Evolutionary conservation across 106 monocot species (phyloP), one percentile per base, ranked within the genome.

Genomic region (Apostasia ramifera): DNA sequence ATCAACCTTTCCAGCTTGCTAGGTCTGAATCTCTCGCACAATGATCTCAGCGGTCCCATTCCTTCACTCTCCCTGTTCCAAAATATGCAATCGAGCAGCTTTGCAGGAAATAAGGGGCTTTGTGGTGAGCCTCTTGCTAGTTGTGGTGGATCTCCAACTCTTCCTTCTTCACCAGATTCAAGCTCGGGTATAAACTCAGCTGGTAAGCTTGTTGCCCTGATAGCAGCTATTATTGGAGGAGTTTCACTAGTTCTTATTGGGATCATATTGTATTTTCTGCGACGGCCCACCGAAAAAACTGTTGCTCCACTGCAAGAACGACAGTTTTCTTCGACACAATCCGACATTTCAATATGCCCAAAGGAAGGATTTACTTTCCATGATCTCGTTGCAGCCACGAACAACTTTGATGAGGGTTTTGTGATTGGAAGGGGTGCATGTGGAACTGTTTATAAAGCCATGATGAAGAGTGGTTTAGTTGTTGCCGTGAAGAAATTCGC

Each of bases 401-500:
- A 85, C 59, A 77, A 89, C 59, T 97, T 97, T 55, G 86, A 89
- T 55, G 92, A 97, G 65, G 57, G 44, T 52, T 97, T 74, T 75
- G 79, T 89, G 1, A 83, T 97, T 67, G 95, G 95, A 62, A 77
- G 74, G 4, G 95, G 95, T 60, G 95, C 88, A n/a, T 97, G 86
- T 71, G 95, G 95, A 44, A 92, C 84, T 41, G 89, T 97, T 11
- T 92, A 97, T 60, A 86, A 67, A 80, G 92, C 95, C 11, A 44
- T 83, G 15, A 81, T 97, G 89, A 70, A 53, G 2, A 81, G 76
- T 47, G 95, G 92, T n/a, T 71, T 68, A 51, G 59, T 69, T 14
- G 60, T 97, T 77, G 95, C 95, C 7, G 92, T 97, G 54, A 97
- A 97, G 70, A 97, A 89, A 57, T 62, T 97, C 39, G 77, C 76